phyloP scores from a whole-genome alignment of 257 asterid species.

The Solanum chaucha region DNA sequence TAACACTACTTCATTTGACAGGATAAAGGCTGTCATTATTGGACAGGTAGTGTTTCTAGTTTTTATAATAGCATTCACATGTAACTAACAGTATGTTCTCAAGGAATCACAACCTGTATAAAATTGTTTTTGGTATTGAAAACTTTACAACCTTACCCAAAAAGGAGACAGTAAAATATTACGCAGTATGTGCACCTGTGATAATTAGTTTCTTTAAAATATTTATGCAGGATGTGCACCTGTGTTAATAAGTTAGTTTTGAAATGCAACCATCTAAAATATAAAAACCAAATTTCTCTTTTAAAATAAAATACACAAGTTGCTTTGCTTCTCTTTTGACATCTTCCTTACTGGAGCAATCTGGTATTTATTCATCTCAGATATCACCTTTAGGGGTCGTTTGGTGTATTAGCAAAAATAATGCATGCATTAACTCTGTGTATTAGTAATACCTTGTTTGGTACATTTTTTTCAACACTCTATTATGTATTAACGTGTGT shows the following conservation, averaged over 20 bases:
- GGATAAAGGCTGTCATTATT: slow-evolving; percentile 76
- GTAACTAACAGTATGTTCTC: neutral
- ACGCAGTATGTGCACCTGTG: neutral
- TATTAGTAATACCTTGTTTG: neutral
- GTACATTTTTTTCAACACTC: neutral
- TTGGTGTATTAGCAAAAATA: neutral
- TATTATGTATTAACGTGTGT: neutral
- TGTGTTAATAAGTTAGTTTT: neutral
- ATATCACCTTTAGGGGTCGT: neutral
- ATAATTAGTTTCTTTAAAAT: neutral
- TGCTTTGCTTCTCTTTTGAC: neutral
- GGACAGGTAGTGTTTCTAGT: slow-evolving; percentile 56
- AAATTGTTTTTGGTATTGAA: neutral
- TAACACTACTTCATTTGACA: slow-evolving; percentile 70
- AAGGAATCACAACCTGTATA: neutral
- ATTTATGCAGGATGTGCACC: neutral
- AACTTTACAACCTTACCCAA: neutral
- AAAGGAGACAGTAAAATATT: neutral
- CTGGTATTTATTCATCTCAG: neutral
- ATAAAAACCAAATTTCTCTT: neutral
- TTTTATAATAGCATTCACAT: neutral
- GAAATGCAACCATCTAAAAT: neutral
- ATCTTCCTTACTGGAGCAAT: neutral
- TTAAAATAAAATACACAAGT: neutral
- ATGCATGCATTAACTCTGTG: neutral